Conservation (phyloP, 805 yeast genomes). For the Suhomyces kilbournensis region DNA sequence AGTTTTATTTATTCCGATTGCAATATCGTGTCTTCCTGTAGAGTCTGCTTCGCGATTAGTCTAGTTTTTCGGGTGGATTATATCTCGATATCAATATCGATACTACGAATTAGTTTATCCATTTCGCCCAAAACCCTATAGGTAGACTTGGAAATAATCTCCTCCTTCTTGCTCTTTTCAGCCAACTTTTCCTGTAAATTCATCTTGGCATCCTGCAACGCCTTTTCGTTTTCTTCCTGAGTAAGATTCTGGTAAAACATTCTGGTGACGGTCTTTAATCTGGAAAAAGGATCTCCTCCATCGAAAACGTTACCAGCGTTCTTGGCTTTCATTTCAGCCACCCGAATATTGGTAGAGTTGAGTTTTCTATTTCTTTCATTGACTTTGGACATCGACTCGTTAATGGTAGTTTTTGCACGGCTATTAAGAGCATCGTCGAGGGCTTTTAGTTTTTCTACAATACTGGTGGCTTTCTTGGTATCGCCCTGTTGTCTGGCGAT, state of each 20-base stretch:
- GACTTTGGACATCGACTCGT: conserved; percentile 57
- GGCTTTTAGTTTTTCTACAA: conserved; percentile 37
- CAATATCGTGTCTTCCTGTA: too few relatives aligned
- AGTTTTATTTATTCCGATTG: too few relatives aligned
- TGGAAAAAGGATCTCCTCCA: conserved; percentile 75
- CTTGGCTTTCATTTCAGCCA: conserved; percentile 66
- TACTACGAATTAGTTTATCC: conserved; percentile 46
- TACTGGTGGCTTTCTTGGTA: conserved; percentile 31
- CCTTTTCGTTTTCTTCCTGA: conserved; percentile 57
- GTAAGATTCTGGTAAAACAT: conserved; percentile 66
- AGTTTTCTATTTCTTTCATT: conserved; percentile 82
- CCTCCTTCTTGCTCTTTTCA: conserved; percentile 45
- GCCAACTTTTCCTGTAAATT: conserved; percentile 38
- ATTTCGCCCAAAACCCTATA: conserved; percentile 58
- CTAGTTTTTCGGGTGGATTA: too few relatives aligned
- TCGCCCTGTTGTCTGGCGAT: conserved; percentile 62
- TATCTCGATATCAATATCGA: conserved; percentile 29
- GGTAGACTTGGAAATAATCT: conserved; percentile 45
- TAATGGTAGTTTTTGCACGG: conserved; percentile 29
- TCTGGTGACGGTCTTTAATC: conserved; percentile 84
- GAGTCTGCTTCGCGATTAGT: too few relatives aligned
- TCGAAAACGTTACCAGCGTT: conserved; percentile 39
- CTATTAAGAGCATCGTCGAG: conserved; percentile 48
- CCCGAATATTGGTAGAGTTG: conserved; percentile 72
- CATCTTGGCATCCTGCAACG: conserved; percentile 50